A percentile compares a stretch with the other conserved stretches of the same genome.
These are phyloP conservation scores for Cutaneotrichosporon sp. DNA, from an alignment of 1,284 basidiomycete species.

Conservation along the genomic window DNA sequence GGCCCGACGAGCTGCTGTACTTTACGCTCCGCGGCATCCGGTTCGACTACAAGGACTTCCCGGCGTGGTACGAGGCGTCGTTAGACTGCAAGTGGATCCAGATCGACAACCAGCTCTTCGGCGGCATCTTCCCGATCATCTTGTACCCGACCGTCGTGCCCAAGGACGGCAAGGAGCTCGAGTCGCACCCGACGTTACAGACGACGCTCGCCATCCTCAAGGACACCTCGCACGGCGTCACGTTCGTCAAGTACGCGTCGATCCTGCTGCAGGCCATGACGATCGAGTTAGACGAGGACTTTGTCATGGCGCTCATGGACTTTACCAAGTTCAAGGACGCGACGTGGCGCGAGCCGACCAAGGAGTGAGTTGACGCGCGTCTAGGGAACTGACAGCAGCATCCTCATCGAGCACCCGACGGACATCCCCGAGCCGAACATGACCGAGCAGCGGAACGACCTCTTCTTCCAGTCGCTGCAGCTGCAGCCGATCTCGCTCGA, in stretches of 20 bases:
- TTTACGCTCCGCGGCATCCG: constrained; percentile 76
- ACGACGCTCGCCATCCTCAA: constrained; percentile 86
- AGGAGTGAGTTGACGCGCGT: constrained; percentile 66
- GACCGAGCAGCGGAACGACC: constrained; percentile 61
- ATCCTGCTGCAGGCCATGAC: constrained; percentile 92
- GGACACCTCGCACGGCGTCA: constrained; percentile 73
- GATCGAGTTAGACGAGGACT: constrained; percentile 95
- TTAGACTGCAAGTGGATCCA: constrained; percentile 88
- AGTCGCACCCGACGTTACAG: constrained; percentile 90
- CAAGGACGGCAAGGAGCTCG: constrained; percentile 74
- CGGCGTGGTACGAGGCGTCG: constrained; percentile 76
- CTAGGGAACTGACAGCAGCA: constrained; percentile 55
- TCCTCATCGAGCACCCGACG: constrained; percentile 73
- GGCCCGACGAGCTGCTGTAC: constrained; percentile 88
- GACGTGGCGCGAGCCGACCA: constrained; percentile 74
- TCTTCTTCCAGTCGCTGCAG: constrained; percentile 98
- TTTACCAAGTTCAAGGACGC: constrained; percentile 88
- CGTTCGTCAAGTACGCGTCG: constrained; percentile 97
- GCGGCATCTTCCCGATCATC: constrained; percentile 92
- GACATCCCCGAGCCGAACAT: constrained; percentile 77
- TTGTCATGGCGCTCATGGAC: constrained; percentile 89
- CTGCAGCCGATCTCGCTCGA: constrained; percentile 92
- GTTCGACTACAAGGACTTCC: constrained; percentile 82
- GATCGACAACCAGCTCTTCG: constrained; percentile 97
- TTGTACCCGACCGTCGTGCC: constrained; percentile 91